Base-by-base conservation (phyloP, 2,329 filamentous ascomycete species). In the Ophiostoma ulmi region DNA sequence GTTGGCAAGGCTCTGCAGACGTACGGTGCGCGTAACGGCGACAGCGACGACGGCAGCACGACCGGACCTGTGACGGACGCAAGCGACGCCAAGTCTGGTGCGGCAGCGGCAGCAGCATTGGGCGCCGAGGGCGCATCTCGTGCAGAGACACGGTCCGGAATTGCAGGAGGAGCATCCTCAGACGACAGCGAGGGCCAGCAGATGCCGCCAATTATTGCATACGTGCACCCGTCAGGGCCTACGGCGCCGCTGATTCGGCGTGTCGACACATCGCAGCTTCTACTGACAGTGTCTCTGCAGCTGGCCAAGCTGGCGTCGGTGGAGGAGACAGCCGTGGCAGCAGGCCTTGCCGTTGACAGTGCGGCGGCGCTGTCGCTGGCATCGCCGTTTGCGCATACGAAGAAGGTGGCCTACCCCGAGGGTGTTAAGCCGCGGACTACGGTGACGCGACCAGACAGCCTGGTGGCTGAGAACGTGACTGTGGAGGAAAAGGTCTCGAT, bases 401-500 rank as follows among this genome's bases (percentile, higher is more conserved):
- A 86, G 73, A 97, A 97, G 79, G 85, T 97, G 69, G 91, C 92
- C 1, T 91, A 95, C 76, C 91, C 92, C 0, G 90, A 93, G 70
- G 91, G 91, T 35, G 89, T 98, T 44, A 92, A 93, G 70, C 84
- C 88, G 44, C 89, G 90, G 69, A 93, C 91, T 66, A 95, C 92
- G 4, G 91, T 98, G 70, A 93, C 92, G 26, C 88, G 90, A 75
- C 85, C 87, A 66, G 94, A 97, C 81, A 92, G 88, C 74, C 84
- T 98, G 2, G 87, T 98, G 52, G 94, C 88, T 0, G 91, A 94
- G 71, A 97, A 97, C 76, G 93, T 96, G 58, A 93, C 89, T 0
- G 89, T 98, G 0, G 92, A 94, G 77, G 92, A 94, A 76, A 94
- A 94, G 78, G 90, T 88, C 35, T 91, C 93, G n/a, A 91, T 99